Conservation (phyloP, 139 green algal species). For the Monoraphidium neglectum region DNA sequence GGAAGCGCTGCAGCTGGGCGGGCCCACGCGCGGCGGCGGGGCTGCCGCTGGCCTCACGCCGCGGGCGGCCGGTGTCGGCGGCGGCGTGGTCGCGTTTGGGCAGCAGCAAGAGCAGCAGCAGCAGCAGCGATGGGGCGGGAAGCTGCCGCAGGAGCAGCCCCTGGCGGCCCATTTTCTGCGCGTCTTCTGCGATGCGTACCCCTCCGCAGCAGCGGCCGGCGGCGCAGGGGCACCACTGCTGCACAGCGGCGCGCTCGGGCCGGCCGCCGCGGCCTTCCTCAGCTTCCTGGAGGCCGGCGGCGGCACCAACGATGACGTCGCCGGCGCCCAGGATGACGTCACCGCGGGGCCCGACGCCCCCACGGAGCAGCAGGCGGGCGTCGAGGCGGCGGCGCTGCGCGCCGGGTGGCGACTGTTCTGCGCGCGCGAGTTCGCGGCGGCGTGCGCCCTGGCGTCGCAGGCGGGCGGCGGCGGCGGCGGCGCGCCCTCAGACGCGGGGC, state of each 20-base stretch:
- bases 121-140: neutral
- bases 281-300: neutral
- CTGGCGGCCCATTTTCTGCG: slow-evolving; percentile 25
- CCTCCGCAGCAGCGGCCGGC: neutral
- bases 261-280: too few species aligned
- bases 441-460: slow-evolving; percentile 32
- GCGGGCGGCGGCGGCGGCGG: slow-evolving; percentile 24
- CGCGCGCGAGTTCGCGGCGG: slow-evolving; percentile 36
- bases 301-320: neutral
- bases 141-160: neutral
- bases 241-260: too few species aligned
- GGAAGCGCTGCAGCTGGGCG: slow-evolving; percentile 7
- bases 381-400: slow-evolving; percentile 28
- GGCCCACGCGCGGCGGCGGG: neutral
- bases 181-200: slow-evolving; percentile 4
- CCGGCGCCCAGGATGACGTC: neutral
- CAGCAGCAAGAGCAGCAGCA: slow-evolving; percentile 11
- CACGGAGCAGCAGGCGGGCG: neutral
- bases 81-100: neutral
- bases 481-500: slow-evolving; percentile 19
- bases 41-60: slow-evolving; percentile 3
- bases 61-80: neutral
- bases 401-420: slow-evolving; percentile 46
- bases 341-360: neutral
- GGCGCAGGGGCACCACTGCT: neutral